Conservation (phyloP, 352 stramenopile species). For the Phytopythium oedochilum region DNA sequence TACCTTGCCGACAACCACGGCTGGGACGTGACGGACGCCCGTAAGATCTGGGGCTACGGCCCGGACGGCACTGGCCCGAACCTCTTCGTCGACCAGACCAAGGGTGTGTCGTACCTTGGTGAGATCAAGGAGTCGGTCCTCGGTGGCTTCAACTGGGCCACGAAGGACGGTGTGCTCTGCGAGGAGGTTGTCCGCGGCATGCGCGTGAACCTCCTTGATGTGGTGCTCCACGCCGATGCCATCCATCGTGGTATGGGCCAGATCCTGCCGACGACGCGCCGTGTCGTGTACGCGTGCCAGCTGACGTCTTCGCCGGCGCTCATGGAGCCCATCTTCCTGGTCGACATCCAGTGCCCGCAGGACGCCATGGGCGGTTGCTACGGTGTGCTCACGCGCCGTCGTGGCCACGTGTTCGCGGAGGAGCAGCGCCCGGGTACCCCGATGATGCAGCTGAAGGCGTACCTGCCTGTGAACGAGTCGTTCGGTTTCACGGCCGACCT, state of each 20-base stretch:
- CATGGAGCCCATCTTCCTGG: conserved; percentile 98
- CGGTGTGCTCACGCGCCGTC: conserved; percentile 97
- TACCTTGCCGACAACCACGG: conserved; percentile 97
- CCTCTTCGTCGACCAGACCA: conserved; percentile 97
- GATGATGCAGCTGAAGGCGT: conserved; percentile 98
- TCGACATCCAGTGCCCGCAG: conserved; percentile 98
- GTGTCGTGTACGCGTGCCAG: conserved; percentile 98
- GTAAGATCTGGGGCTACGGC: conserved; percentile 99
- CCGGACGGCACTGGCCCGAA: conserved; percentile 98
- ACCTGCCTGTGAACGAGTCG: conserved; percentile 99
- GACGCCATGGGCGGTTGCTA: conserved; percentile 99
- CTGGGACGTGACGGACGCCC: conserved; percentile 97
- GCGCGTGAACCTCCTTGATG: conserved; percentile 98
- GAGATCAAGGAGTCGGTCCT: conserved; percentile 99
- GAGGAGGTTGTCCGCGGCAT: conserved; percentile 97
- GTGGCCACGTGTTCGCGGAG: conserved; percentile 99
- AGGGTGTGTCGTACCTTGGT: conserved; percentile 99
- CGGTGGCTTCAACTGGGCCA: conserved; percentile 98
- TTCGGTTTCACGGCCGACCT: conserved; percentile 99
- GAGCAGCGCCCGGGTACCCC: conserved; percentile 97
- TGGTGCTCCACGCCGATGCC: conserved; percentile 99
- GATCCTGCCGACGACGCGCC: conserved; percentile 98
- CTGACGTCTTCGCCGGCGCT: conserved; percentile 93
- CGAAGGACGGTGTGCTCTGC: conserved; percentile 96
- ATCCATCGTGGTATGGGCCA: conserved; percentile 99